Evolutionary conservation across 352 stramenopile genomes (phyloP), one percentile per base, ranked within the genome.

Genomic region (Pythium sp.): DNA sequence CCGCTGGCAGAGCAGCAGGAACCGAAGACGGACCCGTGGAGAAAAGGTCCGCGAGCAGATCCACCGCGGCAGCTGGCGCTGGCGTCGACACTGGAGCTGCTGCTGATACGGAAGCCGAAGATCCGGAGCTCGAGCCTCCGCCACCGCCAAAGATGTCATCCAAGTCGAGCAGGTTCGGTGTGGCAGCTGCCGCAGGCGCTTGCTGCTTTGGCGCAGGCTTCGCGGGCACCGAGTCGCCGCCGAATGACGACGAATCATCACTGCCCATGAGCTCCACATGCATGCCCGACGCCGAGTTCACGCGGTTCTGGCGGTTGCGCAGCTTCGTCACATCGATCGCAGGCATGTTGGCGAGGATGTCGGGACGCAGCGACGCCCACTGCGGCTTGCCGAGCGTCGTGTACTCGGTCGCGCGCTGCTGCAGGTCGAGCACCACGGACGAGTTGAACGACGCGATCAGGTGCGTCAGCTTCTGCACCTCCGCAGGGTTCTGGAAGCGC

Each of bases 391-490:
- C 82, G 26, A 99, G 78, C 8, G 87, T 92, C 57, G 84, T 84
- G 78, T 98, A 99, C 78, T 99, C 98, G 54, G 90, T 98, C 14
- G 96, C 91, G 36, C 97, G 91, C 56, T 99, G 89, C 82, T 99
- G 97, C n/a, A 99, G 81, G 72, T 99, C 97, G 7, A 99, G 77
- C 30, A 94, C 80, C 68, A 98, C 90, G 20, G 92, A 98, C 26
- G 80, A 85, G 72, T 97, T 91, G 72, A 98, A 96, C 51, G 93
- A 90, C 41, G 81, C 85, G 22, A 99, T 87, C 61, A 99, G 75
- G 46, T 81, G 79, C n/a, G 92, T 78, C 34, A 98, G 68, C 63
- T 88, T 89, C 41, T 75, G 76, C 43, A 90, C 79, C 63, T 98
- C 77, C 41, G 76, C 67, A 0, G 79, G 78, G 57, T 80, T 77